These are phyloP conservation scores for Blastocystis sp. DNA, from an alignment of 352 stramenopile species.

Conservation along the genomic window DNA sequence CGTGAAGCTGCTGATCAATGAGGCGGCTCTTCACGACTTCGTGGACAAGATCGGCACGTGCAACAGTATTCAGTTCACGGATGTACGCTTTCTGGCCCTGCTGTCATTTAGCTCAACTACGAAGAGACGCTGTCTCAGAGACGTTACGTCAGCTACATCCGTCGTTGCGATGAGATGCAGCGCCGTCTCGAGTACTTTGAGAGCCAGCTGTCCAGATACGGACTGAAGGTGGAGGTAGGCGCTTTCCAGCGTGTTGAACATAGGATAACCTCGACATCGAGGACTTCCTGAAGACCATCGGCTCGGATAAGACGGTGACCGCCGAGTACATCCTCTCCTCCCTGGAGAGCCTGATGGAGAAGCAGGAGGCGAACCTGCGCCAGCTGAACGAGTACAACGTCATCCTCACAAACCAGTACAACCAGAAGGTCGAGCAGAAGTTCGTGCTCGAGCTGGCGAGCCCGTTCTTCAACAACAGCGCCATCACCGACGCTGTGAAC, in stretches of 20 bases:
- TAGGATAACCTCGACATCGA: conserved; percentile 48
- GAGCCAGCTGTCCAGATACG: conserved; percentile 88
- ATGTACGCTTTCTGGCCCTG: conserved; percentile 75
- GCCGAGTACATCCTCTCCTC: conserved; percentile 82
- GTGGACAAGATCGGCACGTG: conserved; percentile 91
- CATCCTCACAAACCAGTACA: conserved; percentile 94
- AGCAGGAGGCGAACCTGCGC: conserved; percentile 89
- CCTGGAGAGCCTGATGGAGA: conserved; percentile 89
- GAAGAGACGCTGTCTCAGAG: conserved; percentile 96
- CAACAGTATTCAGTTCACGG: conserved; percentile 95
- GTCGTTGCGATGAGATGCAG: conserved; percentile 97
- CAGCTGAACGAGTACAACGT: conserved; percentile 95
- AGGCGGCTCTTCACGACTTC: conserved; percentile 92
- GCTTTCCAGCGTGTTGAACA: background rate
- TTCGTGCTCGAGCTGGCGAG: conserved; percentile 73
- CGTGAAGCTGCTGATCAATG: conserved; percentile 95
- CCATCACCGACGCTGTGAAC: conserved; percentile 2
- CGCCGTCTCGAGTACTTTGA: conserved; percentile 94
- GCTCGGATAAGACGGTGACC: conserved; percentile 22
- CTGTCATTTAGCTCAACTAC: conserved; percentile 84
- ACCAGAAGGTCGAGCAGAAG: conserved; percentile 82
- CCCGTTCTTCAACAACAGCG: conserved; percentile 70
- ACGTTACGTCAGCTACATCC: conserved; percentile 95
- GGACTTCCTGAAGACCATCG: conserved; percentile 54
- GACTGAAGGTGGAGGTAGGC: conserved; percentile 77